Conservation (phyloP, 176 grass and related monocot genomes). For the Typha latifolia region DNA sequence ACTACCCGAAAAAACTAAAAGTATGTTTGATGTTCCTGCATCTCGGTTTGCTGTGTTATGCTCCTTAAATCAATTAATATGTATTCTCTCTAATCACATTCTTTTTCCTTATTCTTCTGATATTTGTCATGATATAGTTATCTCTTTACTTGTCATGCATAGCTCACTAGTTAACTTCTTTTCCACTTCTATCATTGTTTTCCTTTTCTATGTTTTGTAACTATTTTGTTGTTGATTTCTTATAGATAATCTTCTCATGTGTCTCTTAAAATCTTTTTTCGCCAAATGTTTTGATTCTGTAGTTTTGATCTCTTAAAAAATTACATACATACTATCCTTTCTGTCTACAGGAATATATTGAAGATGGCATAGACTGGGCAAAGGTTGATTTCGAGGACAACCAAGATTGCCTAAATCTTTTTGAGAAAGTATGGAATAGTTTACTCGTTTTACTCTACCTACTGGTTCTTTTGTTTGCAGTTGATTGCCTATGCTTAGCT, state of each 20-base stretch:
- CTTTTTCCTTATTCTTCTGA: not conserved
- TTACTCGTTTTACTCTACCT: constrained; percentile 2
- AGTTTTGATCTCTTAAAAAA: too few species aligned
- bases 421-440: constrained; percentile 65
- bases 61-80: not conserved
- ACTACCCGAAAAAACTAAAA: too few species aligned
- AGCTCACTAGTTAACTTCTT: too few species aligned
- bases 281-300: too few species aligned
- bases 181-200: too few species aligned
- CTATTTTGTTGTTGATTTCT: too few species aligned
- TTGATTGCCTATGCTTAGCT: not conserved
- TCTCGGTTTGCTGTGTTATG: not conserved
- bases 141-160: not conserved
- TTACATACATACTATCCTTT: not conserved
- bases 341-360: constrained; percentile 67
- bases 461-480: not conserved
- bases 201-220: too few species aligned
- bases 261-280: too few species aligned
- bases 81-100: not conserved
- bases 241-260: too few species aligned
- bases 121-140: not conserved
- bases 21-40: too few species aligned
- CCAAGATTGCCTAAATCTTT: constrained; percentile 78
- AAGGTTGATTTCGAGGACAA: constrained; percentile 99
- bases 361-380: constrained; percentile 97